Evolutionary conservation across 805 yeast genomes (phyloP), one percentile per base, ranked within the genome.

Genomic region (Henningerozyma blattae): DNA sequence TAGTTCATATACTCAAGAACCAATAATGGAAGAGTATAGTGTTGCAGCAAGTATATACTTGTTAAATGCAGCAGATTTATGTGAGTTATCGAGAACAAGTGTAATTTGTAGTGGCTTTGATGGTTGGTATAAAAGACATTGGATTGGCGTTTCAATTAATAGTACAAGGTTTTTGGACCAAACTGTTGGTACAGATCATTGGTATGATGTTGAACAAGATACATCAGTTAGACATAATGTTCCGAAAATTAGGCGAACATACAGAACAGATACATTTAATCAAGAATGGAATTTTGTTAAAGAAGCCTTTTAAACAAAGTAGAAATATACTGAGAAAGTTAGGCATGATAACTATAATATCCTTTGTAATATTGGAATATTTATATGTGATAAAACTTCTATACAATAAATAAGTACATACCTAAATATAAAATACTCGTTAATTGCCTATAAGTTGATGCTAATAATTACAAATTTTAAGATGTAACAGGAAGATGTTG

Each of bases 41-140:
- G 57, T 54, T 10, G 59, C 59, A 4, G 59, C 59, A 2, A 52
- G 57, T 34, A 54, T 54, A n/a, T 48, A 53, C 33, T 31, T 52
- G 12, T 33, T 54, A 16, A 50, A 46, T 31, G 54, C 57, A 1
- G 56, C 58, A 4, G 59, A 54, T 35, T 31, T 54, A 14, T 54
- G 57, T 30, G 59, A 54, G 34, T 33, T 54, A 7, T 40, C 56
- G 0, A 42, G 58, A 18, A 53, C 44, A 19, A 50, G 57, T 27
- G 55, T 52, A 3, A 27, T 50, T 2, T 41, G 46, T 22, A 48
- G 56, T 28, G 52, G 53, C 1, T 53, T 42, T 33, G 56, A 51
- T 18, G 57, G 59, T 2, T 54, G 46, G 38, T 54, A 54, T 31
- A 52, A 52, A 32, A 45, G 52, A 4, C 59, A 54, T 33, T 54